These are phyloP conservation scores for Hypoxylon sp. DNA, from an alignment of 2,329 filamentous ascomycete species.

Conservation along the genomic window DNA sequence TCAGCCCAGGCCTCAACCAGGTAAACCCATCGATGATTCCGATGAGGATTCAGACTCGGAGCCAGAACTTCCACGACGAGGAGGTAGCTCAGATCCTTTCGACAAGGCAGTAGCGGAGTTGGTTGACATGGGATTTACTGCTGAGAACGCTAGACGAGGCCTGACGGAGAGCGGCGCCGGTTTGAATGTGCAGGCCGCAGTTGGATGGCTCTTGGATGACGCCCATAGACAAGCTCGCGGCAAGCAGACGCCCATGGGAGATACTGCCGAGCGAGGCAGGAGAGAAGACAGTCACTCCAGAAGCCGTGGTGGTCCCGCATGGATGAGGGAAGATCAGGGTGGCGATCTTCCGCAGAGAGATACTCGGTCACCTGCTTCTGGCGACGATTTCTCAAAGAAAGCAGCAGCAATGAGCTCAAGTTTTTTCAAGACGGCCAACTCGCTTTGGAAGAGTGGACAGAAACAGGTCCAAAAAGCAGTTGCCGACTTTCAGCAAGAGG, in stretches of 20 bases:
- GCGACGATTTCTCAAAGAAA: slow-evolving; percentile 79
- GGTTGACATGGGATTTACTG: slow-evolving; percentile 92
- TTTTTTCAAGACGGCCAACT: slow-evolving; percentile 92
- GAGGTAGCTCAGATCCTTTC: slow-evolving; percentile 63
- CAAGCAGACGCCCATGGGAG: slow-evolving; percentile 65
- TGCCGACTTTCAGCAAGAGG: slow-evolving; percentile 78
- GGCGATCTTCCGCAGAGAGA: slow-evolving; percentile 58
- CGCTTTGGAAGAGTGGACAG: slow-evolving; percentile 91
- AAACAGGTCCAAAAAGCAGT: slow-evolving; percentile 94
- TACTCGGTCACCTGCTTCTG: slow-evolving; percentile 61
- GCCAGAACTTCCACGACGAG: slow-evolving; percentile 37
- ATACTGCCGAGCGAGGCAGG: slow-evolving; percentile 52
- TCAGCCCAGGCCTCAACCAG: slow-evolving; percentile 57
- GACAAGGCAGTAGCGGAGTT: slow-evolving; percentile 87
- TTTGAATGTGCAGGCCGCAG: slow-evolving; percentile 82
- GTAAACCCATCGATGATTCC: slow-evolving; percentile 63
- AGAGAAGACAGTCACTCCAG: slow-evolving; percentile 49
- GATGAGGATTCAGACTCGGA: slow-evolving; percentile 55
- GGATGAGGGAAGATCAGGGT: slow-evolving; percentile 65
- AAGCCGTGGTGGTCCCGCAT: slow-evolving; percentile 60
- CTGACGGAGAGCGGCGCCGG: slow-evolving; percentile 82
- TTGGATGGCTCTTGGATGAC: slow-evolving; percentile 88
- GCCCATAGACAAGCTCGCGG: slow-evolving; percentile 85
- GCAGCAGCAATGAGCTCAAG: slow-evolving; percentile 84
- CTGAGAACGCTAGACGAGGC: slow-evolving; percentile 82